A percentile compares a stretch with the other conserved stretches of the same genome.
These are phyloP conservation scores for Moniliella sp. DNA, from an alignment of 1,284 basidiomycete species.

Conservation along the genomic window DNA sequence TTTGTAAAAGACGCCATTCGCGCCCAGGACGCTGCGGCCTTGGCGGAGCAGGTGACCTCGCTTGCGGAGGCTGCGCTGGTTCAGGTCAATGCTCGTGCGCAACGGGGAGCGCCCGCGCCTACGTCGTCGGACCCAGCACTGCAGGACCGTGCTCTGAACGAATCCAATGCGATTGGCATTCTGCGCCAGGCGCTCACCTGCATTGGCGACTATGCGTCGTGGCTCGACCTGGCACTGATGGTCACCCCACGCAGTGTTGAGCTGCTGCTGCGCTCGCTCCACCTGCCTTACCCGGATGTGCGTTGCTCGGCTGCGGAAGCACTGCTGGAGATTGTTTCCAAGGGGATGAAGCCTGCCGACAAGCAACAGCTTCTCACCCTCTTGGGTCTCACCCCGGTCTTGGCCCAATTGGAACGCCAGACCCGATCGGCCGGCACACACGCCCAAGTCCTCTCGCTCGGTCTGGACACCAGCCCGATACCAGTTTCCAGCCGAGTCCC, in stretches of 20 bases:
- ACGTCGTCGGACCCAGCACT: background rate
- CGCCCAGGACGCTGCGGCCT: constrained; percentile 47
- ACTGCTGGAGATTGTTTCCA: constrained; percentile 59
- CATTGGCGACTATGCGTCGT: constrained; percentile 68
- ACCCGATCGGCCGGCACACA: constrained; percentile 9
- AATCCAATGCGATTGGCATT: constrained; percentile 48
- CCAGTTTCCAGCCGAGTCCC: background rate
- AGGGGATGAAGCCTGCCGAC: constrained; percentile 77
- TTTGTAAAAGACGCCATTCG: constrained; percentile 29
- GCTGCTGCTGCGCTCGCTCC: constrained; percentile 62
- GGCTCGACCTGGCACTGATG: constrained; percentile 91
- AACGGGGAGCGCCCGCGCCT: background rate
- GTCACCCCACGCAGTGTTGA: constrained; percentile 73
- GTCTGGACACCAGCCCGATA: background rate
- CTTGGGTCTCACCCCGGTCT: constrained; percentile 10
- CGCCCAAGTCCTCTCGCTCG: background rate
- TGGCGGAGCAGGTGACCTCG: constrained; percentile 67
- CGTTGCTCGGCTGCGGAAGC: constrained; percentile 63
- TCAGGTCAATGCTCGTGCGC: constrained; percentile 6
- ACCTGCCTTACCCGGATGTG: constrained; percentile 44
- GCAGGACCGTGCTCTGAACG: constrained; percentile 10
- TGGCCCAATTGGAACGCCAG: constrained; percentile 14
- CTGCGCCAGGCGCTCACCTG: constrained; percentile 73
- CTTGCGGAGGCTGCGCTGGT: constrained; percentile 51
- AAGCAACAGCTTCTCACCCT: constrained; percentile 63